These are phyloP conservation scores for Thielaviopsis musarum DNA, from an alignment of 2,329 filamentous ascomycete species.

Conservation along the genomic window DNA sequence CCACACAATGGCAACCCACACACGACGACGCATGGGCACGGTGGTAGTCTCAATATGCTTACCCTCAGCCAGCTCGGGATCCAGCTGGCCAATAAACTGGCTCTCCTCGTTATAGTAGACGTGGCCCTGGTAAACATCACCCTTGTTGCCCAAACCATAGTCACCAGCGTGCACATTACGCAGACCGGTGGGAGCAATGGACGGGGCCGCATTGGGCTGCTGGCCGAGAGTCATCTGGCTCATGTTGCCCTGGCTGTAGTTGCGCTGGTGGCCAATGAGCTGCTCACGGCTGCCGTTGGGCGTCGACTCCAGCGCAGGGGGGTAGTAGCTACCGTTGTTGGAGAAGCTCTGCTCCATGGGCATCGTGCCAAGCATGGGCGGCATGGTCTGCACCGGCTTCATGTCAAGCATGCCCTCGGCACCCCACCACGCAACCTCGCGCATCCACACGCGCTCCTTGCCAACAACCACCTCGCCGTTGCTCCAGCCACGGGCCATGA, in stretches of 20 bases:
- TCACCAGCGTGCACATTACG: constrained; percentile 51
- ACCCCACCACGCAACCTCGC: constrained; percentile 92
- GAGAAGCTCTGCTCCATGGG: constrained; percentile 52
- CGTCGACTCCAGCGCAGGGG: constrained; percentile 43
- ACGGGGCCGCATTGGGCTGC: constrained; percentile 28
- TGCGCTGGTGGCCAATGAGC: constrained; percentile 42
- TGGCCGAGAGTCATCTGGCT: constrained; percentile 35
- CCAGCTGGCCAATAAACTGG: constrained; percentile 50
- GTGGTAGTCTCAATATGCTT: constrained; percentile 59
- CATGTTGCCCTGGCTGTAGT: constrained; percentile 36
- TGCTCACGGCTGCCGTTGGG: constrained; percentile 57
- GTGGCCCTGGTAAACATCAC: constrained; percentile 58
- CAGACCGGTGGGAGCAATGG: constrained; percentile 41
- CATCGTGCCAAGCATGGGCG: constrained; percentile 13
- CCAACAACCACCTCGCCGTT: constrained; percentile 92
- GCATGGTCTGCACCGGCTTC: constrained; percentile 42
- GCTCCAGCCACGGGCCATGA: constrained; percentile 90
- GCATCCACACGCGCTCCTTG: constrained; percentile 85
- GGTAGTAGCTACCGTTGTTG: constrained; percentile 50
- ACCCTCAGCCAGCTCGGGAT: constrained; percentile 60
- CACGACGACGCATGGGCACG: constrained; percentile 44
- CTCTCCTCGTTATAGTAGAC: constrained; percentile 59
- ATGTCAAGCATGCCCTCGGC: constrained; percentile 90
- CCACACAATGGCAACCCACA: constrained; percentile 77
- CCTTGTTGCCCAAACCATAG: constrained; percentile 77